Conservation (phyloP, 495 filamentous ascomycete genomes). For the Viridothelium virens region DNA sequence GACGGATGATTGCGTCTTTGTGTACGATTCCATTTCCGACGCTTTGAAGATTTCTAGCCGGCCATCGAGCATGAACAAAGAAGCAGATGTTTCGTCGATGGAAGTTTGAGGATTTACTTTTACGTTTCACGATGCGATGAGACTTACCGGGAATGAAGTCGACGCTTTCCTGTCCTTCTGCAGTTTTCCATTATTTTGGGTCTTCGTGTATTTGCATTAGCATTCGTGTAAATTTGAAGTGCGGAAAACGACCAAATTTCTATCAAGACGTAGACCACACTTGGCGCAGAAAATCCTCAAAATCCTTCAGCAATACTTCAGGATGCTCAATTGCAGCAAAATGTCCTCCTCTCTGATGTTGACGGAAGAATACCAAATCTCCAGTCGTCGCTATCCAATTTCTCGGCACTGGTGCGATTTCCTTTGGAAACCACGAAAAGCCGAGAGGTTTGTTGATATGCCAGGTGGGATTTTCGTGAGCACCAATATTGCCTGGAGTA, state of each 20-base stretch:
- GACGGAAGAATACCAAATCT: constrained; percentile 42
- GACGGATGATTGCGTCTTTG: not conserved
- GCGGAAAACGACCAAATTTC: not conserved
- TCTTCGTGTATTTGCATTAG: no score
- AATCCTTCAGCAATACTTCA: constrained; percentile 45
- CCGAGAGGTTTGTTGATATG: constrained; percentile 52
- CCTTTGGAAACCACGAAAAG: constrained; percentile 49
- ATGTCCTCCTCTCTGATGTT: constrained; percentile 53
- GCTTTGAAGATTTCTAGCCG: not conserved
- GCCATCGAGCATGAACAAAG: not conserved
- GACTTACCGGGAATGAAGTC: no score
- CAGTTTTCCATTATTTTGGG: no score
- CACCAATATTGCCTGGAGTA: constrained; percentile 24
- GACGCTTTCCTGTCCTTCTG: no score
- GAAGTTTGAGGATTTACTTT: not conserved
- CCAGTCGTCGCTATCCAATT: constrained; percentile 45
- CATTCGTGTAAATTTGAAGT: no score
- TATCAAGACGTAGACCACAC: constrained; percentile 22
- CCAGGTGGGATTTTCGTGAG: constrained; percentile 30
- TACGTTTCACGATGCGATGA: no score
- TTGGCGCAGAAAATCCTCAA: constrained; percentile 49
- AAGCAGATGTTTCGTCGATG: not conserved
- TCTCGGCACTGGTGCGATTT: constrained; percentile 44
- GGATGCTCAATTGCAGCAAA: constrained; percentile 57
- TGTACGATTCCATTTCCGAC: constrained; percentile 1